Percentiles rank a stretch among this genome's conserved stretches.
Conservation (phyloP, 2,329 filamentous ascomycete species). For the Thelonectria rubi region DNA sequence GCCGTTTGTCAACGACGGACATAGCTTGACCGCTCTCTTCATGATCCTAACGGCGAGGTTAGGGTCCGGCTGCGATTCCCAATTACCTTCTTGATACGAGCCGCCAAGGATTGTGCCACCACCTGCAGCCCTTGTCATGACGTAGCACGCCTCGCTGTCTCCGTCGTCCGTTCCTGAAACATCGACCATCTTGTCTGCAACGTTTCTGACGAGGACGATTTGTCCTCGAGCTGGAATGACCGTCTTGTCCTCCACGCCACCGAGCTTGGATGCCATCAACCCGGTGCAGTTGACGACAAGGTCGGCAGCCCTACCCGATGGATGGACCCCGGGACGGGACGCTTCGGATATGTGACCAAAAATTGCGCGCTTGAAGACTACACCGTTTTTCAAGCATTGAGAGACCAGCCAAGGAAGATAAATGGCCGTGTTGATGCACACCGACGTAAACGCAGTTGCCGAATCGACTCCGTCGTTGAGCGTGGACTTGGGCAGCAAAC, state of each 20-base stretch:
- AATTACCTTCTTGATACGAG: slow-evolving; percentile 76
- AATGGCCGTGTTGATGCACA: slow-evolving; percentile 76
- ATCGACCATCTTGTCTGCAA: slow-evolving; percentile 42
- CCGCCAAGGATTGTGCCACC: slow-evolving; percentile 83
- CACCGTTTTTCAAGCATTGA: slow-evolving; percentile 70
- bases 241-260: slow-evolving; percentile 71
- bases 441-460: slow-evolving; percentile 77
- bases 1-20: slow-evolving; percentile 67
- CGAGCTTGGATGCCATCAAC: slow-evolving; percentile 69
- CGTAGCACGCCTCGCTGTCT: slow-evolving; percentile 74
- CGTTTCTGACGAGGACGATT: slow-evolving; percentile 79
- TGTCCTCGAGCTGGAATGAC: slow-evolving; percentile 75
- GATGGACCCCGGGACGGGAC: slow-evolving; percentile 50
- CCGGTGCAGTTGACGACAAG: slow-evolving; percentile 77
- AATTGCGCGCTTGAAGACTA: slow-evolving; percentile 60
- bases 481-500: slow-evolving; percentile 2
- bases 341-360: slow-evolving; percentile 70
- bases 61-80: slow-evolving; percentile 77
- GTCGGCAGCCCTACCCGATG: slow-evolving; percentile 63
- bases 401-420: slow-evolving; percentile 76
- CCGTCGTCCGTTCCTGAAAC: slow-evolving; percentile 68
- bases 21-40: slow-evolving; percentile 69
- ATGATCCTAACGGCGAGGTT: slow-evolving; percentile 79
- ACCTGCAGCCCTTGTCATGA: slow-evolving; percentile 76
- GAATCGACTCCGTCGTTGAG: slow-evolving; percentile 67